Evolutionary conservation across 345 rosid species (phyloP).

Genomic region (Triadica sebifera): DNA sequence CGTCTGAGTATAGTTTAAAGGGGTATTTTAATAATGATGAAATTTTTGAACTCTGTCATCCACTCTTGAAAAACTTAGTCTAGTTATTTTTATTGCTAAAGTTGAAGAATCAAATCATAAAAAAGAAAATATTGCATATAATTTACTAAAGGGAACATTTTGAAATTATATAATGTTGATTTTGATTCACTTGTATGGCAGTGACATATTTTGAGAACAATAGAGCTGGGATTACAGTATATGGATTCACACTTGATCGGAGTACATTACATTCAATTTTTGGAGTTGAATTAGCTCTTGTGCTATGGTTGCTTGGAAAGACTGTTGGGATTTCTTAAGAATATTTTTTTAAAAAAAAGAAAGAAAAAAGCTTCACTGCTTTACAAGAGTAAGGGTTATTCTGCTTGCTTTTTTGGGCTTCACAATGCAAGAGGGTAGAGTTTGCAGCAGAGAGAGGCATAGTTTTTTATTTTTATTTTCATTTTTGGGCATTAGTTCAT

Average conservation of each 20-base stretch:
- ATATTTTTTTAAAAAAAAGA: background rate
- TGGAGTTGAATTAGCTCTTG: slow-evolving; percentile 79
- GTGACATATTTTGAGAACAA: slow-evolving; percentile 94
- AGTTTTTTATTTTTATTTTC: no score
- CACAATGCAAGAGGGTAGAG: no score
- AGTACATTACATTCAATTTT: slow-evolving; percentile 80
- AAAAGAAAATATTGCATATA: background rate
- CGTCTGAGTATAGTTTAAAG: no score
- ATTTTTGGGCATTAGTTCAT: no score
- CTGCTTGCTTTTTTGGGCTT: no score
- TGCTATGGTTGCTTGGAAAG: slow-evolving; percentile 88
- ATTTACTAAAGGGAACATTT: no score
- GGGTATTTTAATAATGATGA: no score
- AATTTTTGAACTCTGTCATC: no score
- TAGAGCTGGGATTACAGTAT: slow-evolving; percentile 79
- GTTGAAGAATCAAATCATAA: background rate
- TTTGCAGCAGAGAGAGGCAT: no score
- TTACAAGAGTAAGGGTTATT: no score
- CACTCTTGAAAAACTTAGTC: no score
- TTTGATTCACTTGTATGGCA: slow-evolving; percentile 28
- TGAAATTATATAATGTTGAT: background rate
- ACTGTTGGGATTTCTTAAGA: slow-evolving; percentile 68
- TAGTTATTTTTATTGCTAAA: background rate
- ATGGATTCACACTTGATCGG: slow-evolving; percentile 75
- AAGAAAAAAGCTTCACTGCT: no score